Percentiles rank a stretch among this genome's conserved stretches.
Evolutionary conservation across 2,329 filamentous ascomycete species (phyloP).

Genomic region (Trichophyton rubrum): DNA sequence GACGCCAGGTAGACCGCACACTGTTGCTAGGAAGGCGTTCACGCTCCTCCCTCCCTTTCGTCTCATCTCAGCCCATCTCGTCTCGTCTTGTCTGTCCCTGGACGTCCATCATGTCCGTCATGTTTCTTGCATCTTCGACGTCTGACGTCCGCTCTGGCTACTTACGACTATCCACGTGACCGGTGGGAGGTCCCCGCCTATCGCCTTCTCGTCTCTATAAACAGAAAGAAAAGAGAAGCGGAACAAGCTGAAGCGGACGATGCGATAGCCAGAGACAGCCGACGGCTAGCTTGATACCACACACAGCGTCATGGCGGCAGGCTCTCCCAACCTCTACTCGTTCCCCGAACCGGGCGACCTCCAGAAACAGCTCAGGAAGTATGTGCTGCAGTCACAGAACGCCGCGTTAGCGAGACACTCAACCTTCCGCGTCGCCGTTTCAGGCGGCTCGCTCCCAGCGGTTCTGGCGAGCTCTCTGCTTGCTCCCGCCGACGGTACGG

Average conservation of each 20-base stretch:
- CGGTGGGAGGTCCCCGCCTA: neutral
- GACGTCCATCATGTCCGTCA: too few relatives aligned
- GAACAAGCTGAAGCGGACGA: neutral
- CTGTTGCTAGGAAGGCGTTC: too few relatives aligned
- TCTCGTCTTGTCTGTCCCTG: too few relatives aligned
- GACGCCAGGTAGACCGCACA: too few relatives aligned
- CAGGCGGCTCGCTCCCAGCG: slow-evolving; percentile 83
- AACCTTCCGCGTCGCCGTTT: slow-evolving; percentile 82
- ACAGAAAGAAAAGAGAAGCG: neutral
- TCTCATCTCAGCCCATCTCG: too few relatives aligned
- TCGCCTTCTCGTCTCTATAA: neutral
- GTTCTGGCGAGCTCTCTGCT: slow-evolving; percentile 77
- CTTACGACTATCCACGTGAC: neutral
- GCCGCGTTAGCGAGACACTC: slow-evolving; percentile 67
- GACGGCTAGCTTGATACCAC: neutral
- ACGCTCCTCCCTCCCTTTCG: too few relatives aligned
- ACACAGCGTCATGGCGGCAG: slow-evolving; percentile 15
- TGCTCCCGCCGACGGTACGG: slow-evolving; percentile 36
- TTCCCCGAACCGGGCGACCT: slow-evolving; percentile 60
- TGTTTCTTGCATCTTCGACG: too few relatives aligned
- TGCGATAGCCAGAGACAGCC: neutral
- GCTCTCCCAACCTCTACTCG: slow-evolving; percentile 56
- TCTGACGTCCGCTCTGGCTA: too few relatives aligned
- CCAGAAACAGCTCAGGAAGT: slow-evolving; percentile 64
- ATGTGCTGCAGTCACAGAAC: slow-evolving; percentile 70